Percentiles rank a stretch among this genome's conserved stretches.
Conservation (phyloP, 768 basidiomycete genomes). For the Mycena floridula region DNA sequence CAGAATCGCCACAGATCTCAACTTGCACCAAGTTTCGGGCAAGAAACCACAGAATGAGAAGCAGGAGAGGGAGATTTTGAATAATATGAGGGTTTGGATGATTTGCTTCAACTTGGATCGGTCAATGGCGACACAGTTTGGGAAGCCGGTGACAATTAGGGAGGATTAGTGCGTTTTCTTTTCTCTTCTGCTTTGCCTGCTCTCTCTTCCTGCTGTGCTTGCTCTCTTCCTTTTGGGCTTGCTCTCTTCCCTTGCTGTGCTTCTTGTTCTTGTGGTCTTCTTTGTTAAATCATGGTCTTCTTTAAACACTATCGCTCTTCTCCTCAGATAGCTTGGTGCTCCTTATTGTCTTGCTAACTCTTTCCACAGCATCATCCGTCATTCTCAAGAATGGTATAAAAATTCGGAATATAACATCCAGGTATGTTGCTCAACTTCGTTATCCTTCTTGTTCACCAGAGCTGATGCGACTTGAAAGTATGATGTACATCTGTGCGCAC, state of each 20-base stretch:
- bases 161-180: constrained; percentile 65
- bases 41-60: constrained; percentile 64
- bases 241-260: too few species aligned
- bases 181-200: too few species aligned
- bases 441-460: not conserved
- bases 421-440: constrained; percentile 25
- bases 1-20: constrained; percentile 85
- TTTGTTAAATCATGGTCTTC: too few species aligned
- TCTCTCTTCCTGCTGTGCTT: not conserved
- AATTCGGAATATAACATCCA: constrained; percentile 55
- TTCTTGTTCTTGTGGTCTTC: too few species aligned
- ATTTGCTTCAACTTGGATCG: constrained; percentile 87
- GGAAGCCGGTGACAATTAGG: constrained; percentile 83
- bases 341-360: not conserved
- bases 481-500: constrained; percentile 71
- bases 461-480: constrained; percentile 35
- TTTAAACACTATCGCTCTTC: too few species aligned
- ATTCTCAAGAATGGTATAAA: constrained; percentile 72
- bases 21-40: constrained; percentile 64
- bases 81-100: constrained; percentile 85
- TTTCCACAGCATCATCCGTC: constrained; percentile 51
- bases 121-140: constrained; percentile 83
- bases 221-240: too few species aligned
- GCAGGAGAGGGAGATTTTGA: constrained; percentile 77
- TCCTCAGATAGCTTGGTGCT: too few species aligned